Percentiles rank a stretch among this genome's conserved stretches.
phyloP scores from a whole-genome alignment of 441 rosid genomes.

The Melastoma candidum region DNA sequence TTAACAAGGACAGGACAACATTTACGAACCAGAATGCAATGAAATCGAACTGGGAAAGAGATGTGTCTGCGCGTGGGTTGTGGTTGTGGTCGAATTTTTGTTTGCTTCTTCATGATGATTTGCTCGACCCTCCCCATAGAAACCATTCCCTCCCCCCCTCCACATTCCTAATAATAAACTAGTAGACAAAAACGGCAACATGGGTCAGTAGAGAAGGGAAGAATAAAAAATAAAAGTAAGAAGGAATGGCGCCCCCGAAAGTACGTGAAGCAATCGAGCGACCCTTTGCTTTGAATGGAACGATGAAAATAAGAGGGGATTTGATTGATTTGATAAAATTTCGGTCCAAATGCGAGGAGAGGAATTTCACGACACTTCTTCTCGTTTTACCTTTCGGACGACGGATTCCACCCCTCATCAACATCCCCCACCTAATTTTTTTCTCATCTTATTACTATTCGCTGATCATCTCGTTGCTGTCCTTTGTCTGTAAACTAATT shows the following conservation, averaged over 20 bases:
- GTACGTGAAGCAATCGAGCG: conserved; percentile 18
- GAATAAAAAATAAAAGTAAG: too few relatives aligned
- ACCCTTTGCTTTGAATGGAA: conserved; percentile 59
- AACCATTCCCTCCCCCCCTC: not conserved
- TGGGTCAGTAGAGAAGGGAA: conserved; percentile 19
- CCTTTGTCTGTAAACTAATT: too few relatives aligned
- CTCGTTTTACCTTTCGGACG: too few relatives aligned
- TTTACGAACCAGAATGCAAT: not conserved
- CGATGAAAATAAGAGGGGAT: conserved; percentile 7
- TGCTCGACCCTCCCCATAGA: not conserved
- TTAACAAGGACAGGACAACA: not conserved
- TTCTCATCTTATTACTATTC: too few relatives aligned
- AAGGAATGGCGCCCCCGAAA: conserved; percentile 32
- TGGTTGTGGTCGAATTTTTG: not conserved
- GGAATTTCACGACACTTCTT: too few relatives aligned
- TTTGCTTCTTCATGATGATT: not conserved
- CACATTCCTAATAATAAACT: conserved; percentile 10
- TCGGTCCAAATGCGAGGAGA: too few relatives aligned
- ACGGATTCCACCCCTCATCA: too few relatives aligned
- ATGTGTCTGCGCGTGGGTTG: not conserved
- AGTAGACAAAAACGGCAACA: conserved; percentile 4
- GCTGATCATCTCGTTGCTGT: too few relatives aligned
- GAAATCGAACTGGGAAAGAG: too few relatives aligned
- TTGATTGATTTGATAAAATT: too few relatives aligned
- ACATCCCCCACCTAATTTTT: too few relatives aligned